Conservation (phyloP, 306 rosid species). For the Cucumis hystrix region DNA sequence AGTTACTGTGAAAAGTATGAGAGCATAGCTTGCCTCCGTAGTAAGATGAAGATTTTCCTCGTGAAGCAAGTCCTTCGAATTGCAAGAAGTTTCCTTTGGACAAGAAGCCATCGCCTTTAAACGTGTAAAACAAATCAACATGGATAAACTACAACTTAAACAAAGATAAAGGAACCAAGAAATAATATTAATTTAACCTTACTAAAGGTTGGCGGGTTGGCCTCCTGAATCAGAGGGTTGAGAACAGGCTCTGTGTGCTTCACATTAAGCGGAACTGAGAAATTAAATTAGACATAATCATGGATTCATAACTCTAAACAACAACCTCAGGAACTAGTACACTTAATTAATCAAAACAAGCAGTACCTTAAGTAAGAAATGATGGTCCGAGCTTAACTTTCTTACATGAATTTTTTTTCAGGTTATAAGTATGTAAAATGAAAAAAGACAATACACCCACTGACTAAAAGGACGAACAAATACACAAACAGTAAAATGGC, state of each 20-base stretch:
- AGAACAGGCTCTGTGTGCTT: conserved; percentile 40
- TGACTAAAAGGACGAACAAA: background rate
- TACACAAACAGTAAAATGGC: background rate
- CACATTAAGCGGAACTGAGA: conserved; percentile 45
- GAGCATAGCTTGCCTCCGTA: conserved; percentile 42
- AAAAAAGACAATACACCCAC: background rate
- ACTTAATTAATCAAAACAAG: background rate
- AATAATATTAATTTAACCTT: conserved; percentile 28
- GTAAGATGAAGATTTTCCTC: conserved; percentile 65
- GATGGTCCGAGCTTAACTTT: background rate
- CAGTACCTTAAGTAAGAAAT: background rate
- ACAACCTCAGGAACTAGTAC: background rate
- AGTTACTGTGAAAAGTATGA: background rate
- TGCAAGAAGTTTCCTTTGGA: conserved; percentile 32
- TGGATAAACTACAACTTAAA: background rate
- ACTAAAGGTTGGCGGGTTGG: conserved; percentile 17
- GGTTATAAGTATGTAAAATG: background rate
- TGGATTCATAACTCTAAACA: no score
- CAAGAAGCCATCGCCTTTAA: conserved; percentile 44
- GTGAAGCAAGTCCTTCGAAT: conserved; percentile 36
- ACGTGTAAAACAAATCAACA: conserved; percentile 2
- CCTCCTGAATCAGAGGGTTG: conserved; percentile 35
- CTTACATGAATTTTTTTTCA: background rate
- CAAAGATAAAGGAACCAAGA: background rate
- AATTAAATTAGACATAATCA: background rate